Evolutionary conservation across 345 rosid genomes (phyloP).

Genomic region (Salix purpurea): DNA sequence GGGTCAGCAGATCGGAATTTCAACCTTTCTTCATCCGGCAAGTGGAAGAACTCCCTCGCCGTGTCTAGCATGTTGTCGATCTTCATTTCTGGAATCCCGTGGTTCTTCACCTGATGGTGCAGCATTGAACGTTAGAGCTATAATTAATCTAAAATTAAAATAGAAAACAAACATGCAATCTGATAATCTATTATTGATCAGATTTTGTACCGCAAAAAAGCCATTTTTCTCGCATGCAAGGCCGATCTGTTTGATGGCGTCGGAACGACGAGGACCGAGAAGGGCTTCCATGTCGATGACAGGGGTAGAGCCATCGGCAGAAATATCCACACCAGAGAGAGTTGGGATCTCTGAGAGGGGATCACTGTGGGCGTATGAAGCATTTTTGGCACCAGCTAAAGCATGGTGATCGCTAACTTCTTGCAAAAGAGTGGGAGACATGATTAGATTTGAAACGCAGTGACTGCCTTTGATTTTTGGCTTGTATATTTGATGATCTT

Average conservation of each 20-base stretch:
- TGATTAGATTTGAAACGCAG: not conserved
- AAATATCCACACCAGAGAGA: not conserved
- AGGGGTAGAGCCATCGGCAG: not conserved
- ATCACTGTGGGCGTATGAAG: not conserved
- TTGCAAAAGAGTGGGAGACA: not conserved
- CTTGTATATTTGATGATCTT: not conserved
- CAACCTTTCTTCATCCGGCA: not conserved
- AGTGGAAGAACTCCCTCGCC: not conserved
- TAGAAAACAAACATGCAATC: no score
- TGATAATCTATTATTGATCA: no score
- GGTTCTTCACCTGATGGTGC: not conserved
- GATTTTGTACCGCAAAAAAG: not conserved
- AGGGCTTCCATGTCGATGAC: not conserved
- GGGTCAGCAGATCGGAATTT: not conserved
- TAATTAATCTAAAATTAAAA: not conserved
- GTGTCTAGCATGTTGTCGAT: not conserved
- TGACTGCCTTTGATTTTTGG: not conserved
- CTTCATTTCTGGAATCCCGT: not conserved
- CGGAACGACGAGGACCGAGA: not conserved
- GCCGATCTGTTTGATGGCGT: not conserved
- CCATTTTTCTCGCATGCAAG: not conserved
- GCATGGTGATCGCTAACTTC: not conserved
- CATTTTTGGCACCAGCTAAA: not conserved
- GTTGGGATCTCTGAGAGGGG: not conserved
- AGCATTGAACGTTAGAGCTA: not conserved